Percentiles rank a stretch among this genome's conserved stretches.
Conservation (phyloP, 768 basidiomycete species). For the Lentinula sp. region DNA sequence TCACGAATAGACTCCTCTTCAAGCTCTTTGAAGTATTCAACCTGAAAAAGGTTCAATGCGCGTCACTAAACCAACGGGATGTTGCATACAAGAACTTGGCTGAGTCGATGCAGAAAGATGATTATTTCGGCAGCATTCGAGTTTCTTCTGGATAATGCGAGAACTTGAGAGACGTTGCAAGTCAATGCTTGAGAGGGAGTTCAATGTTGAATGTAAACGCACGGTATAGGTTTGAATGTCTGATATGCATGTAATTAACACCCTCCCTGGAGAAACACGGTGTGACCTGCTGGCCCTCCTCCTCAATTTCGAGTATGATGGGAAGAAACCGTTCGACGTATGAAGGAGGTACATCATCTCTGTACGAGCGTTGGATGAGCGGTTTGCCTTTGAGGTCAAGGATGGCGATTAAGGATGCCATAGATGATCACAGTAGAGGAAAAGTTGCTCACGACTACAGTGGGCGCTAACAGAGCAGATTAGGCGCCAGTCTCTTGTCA, state of each 20-base stretch:
- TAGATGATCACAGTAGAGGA: constrained; percentile 10
- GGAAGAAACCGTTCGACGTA: constrained; percentile 94
- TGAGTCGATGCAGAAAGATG: constrained; percentile 91
- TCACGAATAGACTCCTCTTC: constrained; percentile 99
- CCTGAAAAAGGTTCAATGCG: neutral
- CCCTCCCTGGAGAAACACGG: constrained; percentile 96
- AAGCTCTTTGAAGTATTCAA: constrained; percentile 99
- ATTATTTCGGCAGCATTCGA: constrained; percentile 94
- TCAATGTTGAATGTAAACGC: constrained; percentile 23
- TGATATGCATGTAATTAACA: constrained; percentile 97
- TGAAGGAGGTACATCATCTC: constrained; percentile 88
- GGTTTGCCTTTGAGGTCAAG: constrained; percentile 99
- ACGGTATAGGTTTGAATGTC: constrained; percentile 97
- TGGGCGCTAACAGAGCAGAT: neutral
- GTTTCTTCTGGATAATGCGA: constrained; percentile 94
- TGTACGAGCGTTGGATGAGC: constrained; percentile 92
- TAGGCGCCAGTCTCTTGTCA: neutral
- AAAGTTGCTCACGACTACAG: neutral
- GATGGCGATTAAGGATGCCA: constrained; percentile 78
- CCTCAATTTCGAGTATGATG: constrained; percentile 90
- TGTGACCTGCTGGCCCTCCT: constrained; percentile 93
- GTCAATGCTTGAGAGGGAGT: neutral
- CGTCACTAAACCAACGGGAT: neutral
- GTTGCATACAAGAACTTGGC: constrained; percentile 59
- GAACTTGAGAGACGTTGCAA: constrained; percentile 45